phyloP scores from a whole-genome alignment of 1,284 basidiomycete genomes.

The Pseudozyma hubeiensis region DNA sequence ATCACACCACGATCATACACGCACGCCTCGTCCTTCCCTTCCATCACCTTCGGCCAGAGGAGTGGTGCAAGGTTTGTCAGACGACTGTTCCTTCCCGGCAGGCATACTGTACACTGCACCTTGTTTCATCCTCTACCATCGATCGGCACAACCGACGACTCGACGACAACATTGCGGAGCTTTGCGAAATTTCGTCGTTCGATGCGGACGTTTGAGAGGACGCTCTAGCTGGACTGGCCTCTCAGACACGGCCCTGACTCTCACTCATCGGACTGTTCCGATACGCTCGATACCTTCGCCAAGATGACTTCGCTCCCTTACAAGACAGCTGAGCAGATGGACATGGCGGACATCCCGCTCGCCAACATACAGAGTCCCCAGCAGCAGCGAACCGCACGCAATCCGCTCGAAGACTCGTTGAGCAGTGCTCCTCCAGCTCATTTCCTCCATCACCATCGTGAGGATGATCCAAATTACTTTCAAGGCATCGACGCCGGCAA shows the following conservation, averaged over 20 bases:
- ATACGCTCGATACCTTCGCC: not conserved
- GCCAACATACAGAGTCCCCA: constrained; percentile 33
- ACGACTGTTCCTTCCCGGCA: too few species aligned
- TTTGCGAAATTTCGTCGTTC: too few species aligned
- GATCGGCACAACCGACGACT: too few species aligned
- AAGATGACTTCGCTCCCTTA: constrained; percentile 54
- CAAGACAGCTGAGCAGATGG: constrained; percentile 31
- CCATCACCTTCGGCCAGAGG: too few species aligned
- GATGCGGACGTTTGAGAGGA: not conserved
- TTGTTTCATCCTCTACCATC: too few species aligned
- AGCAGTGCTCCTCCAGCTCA: constrained; percentile 45
- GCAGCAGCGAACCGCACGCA: constrained; percentile 5
- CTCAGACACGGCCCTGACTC: not conserved
- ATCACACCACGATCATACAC: too few species aligned
- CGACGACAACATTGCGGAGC: too few species aligned
- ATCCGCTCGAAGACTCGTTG: constrained; percentile 12
- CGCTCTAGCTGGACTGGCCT: not conserved
- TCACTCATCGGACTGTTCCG: not conserved
- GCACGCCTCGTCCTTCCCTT: too few species aligned
- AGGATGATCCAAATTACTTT: constrained; percentile 46
- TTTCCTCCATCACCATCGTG: constrained; percentile 44
- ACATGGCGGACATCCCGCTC: constrained; percentile 52
- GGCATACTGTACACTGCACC: too few species aligned
- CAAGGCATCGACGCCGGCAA: constrained; percentile 48
- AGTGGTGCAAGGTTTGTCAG: too few species aligned